Evolutionary conservation across 371 early-diverging fungal species (phyloP).

Genomic region (Choanephora cucurbitarum): DNA sequence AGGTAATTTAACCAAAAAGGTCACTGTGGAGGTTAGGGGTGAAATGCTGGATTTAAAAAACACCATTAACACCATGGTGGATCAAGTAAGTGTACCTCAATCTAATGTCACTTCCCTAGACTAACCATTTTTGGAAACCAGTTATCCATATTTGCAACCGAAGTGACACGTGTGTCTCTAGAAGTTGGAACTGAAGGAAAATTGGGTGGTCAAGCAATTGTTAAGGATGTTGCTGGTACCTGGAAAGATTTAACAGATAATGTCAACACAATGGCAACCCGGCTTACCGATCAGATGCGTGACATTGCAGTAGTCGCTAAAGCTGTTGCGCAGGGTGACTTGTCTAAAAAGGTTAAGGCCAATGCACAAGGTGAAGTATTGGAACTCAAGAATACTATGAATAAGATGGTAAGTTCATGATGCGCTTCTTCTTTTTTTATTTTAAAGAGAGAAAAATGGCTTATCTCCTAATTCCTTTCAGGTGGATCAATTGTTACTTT

Average conservation of each 20-base stretch:
- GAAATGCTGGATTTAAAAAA: constrained; percentile 65
- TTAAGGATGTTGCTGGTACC: constrained; percentile 61
- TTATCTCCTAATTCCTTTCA: neutral
- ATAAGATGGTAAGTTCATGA: constrained; percentile 49
- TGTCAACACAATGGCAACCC: constrained; percentile 57
- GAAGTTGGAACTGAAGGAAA: constrained; percentile 57
- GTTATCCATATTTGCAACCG: constrained; percentile 64
- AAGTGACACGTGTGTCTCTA: constrained; percentile 63
- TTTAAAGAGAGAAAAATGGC: neutral
- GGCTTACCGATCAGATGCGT: constrained; percentile 51
- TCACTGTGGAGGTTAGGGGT: constrained; percentile 57
- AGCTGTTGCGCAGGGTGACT: constrained; percentile 50
- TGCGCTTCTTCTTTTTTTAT: no score
- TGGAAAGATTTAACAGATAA: constrained; percentile 67
- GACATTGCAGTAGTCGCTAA: constrained; percentile 51
- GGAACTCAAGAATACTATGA: constrained; percentile 52
- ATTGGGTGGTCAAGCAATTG: constrained; percentile 65
- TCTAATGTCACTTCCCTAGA: neutral
- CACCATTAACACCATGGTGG: constrained; percentile 68
- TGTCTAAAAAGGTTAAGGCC: constrained; percentile 49
- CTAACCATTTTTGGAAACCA: neutral
- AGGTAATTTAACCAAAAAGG: constrained; percentile 58
- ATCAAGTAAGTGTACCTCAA: constrained; percentile 37
- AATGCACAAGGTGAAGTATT: constrained; percentile 54
- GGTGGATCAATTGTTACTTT: constrained; percentile 28